phyloP scores from a whole-genome alignment of 2,329 filamentous ascomycete genomes.

The Cladophialophora yegresii region DNA sequence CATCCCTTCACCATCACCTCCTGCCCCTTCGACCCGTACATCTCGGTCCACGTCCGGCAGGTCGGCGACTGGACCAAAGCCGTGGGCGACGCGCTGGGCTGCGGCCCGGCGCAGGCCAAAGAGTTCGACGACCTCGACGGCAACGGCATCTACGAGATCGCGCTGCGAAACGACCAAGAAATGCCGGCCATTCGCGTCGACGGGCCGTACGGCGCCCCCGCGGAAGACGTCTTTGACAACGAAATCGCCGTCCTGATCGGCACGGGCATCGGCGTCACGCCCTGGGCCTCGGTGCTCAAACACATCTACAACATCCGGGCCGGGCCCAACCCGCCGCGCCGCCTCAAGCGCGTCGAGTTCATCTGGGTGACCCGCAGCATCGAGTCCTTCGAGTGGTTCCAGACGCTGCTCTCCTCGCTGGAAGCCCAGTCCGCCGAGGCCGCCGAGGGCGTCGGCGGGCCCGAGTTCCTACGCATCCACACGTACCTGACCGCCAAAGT shows the following conservation, averaged over 20 bases:
- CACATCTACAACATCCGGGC: conserved; percentile 98
- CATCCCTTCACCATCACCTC: conserved; percentile 99
- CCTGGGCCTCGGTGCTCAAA: conserved; percentile 85
- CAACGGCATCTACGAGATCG: conserved; percentile 97
- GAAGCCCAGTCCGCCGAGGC: conserved; percentile 79
- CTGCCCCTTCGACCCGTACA: conserved; percentile 91
- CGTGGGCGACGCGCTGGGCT: conserved; percentile 95
- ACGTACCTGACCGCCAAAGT: conserved; percentile 95
- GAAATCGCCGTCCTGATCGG: conserved; percentile 77
- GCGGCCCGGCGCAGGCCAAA: conserved; percentile 81
- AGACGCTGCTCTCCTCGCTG: conserved; percentile 85
- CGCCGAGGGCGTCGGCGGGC: conserved; percentile 55
- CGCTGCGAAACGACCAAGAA: conserved; percentile 84
- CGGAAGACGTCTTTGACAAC: conserved; percentile 96
- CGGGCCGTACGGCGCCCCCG: conserved; percentile 92
- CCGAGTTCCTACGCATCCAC: conserved; percentile 94
- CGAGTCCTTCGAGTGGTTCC: conserved; percentile 97
- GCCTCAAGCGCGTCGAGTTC: conserved; percentile 93
- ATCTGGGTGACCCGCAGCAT: conserved; percentile 99
- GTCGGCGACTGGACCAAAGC: conserved; percentile 93
- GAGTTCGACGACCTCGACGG: conserved; percentile 89
- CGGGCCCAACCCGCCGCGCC: conserved; percentile 81
- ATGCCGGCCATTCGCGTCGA: conserved; percentile 92
- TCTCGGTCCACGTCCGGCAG: conserved; percentile 92
- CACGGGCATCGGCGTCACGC: conserved; percentile 82